Evolutionary conservation across 805 yeast genomes (phyloP).

Genomic region (Kuraishia ogatae): DNA sequence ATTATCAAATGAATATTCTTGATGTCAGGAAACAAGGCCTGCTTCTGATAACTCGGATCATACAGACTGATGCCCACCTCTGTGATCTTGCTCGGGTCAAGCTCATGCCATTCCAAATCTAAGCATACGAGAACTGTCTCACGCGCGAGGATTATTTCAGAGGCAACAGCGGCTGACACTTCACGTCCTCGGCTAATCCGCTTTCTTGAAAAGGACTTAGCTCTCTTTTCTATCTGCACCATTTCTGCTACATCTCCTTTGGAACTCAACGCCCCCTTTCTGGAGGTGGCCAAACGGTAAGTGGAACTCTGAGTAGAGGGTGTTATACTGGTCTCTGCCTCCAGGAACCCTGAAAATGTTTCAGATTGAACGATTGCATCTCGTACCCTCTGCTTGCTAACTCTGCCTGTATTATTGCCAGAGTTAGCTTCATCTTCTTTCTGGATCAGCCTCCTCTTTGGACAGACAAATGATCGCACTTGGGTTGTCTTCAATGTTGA

Average conservation of each 20-base stretch:
- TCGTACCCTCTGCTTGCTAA: background rate
- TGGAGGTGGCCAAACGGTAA: no score
- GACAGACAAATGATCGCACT: background rate
- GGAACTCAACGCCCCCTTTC: background rate
- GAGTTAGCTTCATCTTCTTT: background rate
- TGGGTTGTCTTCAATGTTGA: background rate
- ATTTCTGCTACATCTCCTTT: background rate
- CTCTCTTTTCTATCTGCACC: background rate
- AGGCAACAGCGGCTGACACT: background rate
- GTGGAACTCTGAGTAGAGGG: background rate
- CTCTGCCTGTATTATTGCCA: background rate
- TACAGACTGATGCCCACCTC: slow-evolving; percentile 22
- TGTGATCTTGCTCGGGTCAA: slow-evolving; percentile 9
- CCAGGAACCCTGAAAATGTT: background rate
- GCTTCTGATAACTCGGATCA: slow-evolving; percentile 19
- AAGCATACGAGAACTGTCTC: slow-evolving; percentile 15
- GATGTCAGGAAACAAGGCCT: slow-evolving; percentile 21
- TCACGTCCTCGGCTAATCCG: background rate
- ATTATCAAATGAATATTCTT: slow-evolving; percentile 18
- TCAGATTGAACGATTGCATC: background rate
- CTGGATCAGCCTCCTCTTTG: background rate
- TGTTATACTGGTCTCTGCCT: background rate
- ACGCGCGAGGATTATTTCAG: slow-evolving; percentile 1
- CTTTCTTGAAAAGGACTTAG: background rate
- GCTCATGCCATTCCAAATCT: slow-evolving; percentile 19